These are phyloP conservation scores for Aspergillus ochraceus DNA, from an alignment of 2,329 filamentous ascomycete species.

Conservation along the genomic window DNA sequence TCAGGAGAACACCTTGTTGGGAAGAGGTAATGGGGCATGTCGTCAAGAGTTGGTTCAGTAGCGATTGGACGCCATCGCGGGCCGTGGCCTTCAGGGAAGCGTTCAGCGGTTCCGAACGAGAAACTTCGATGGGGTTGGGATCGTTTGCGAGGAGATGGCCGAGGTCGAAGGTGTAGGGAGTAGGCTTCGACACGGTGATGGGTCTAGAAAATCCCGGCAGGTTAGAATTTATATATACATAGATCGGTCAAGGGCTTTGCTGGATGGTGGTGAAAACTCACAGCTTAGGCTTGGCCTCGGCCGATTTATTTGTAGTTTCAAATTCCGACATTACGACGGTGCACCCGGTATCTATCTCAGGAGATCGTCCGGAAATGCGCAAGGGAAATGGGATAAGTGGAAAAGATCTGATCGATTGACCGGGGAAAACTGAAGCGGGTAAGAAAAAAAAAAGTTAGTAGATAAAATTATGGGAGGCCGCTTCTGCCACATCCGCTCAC, in stretches of 20 bases:
- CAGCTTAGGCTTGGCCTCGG: conserved; percentile 39
- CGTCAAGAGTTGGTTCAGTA: conserved; percentile 91
- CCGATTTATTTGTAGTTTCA: conserved; percentile 24
- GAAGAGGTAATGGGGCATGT: conserved; percentile 76
- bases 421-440: conserved; percentile 11
- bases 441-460: conserved; percentile 33
- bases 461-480: conserved; percentile 28
- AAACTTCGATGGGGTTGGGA: conserved; percentile 73
- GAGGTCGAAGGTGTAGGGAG: conserved; percentile 89
- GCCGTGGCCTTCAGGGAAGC: conserved; percentile 69
- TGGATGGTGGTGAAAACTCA: conserved; percentile 25
- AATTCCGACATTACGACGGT: conserved; percentile 28
- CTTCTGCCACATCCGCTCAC: conserved; percentile 19
- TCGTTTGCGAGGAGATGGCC: conserved; percentile 83
- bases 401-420: background rate
- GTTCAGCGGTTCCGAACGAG: conserved; percentile 57
- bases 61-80: conserved; percentile 84
- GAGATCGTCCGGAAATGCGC: background rate
- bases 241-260: background rate
- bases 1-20: conserved; percentile 70
- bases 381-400: background rate
- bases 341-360: background rate
- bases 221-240: conserved; percentile 16
- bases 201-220: conserved; percentile 36
- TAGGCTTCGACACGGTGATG: conserved; percentile 74